Evolutionary conservation across 495 filamentous ascomycete genomes (phyloP).

Genomic region (Aspergillus affinis): DNA sequence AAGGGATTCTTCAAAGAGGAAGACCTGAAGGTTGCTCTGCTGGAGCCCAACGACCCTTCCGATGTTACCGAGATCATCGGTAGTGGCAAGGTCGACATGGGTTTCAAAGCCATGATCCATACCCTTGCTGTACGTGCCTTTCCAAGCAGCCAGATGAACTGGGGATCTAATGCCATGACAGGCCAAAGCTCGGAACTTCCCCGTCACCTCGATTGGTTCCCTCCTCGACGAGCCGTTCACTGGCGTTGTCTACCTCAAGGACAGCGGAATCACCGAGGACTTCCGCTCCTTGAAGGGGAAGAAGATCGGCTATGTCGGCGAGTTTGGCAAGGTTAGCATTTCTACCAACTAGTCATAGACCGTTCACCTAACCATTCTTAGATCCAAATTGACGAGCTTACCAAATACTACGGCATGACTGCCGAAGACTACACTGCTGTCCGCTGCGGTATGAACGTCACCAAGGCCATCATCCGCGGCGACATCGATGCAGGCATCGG

Average conservation of each 20-base stretch:
- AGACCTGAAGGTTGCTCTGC: constrained; percentile 66
- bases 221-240: constrained; percentile 73
- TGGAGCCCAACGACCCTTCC: constrained; percentile 69
- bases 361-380: constrained; percentile 7
- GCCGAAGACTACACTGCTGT: constrained; percentile 68
- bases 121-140: constrained; percentile 56
- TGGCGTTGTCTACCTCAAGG: constrained; percentile 68
- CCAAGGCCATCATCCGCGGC: constrained; percentile 63
- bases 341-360: background rate
- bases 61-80: constrained; percentile 75
- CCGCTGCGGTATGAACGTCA: constrained; percentile 63
- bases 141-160: background rate
- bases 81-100: constrained; percentile 68
- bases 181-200: constrained; percentile 70
- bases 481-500: constrained; percentile 69
- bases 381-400: constrained; percentile 75
- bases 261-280: constrained; percentile 64
- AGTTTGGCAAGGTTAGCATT: constrained; percentile 59
- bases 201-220: constrained; percentile 64
- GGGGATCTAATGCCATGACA: constrained; percentile 15
- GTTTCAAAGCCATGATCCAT: constrained; percentile 77
- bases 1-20: constrained; percentile 70
- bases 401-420: constrained; percentile 70
- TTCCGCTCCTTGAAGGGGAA: constrained; percentile 64
- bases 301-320: constrained; percentile 69